Evolutionary conservation across 176 grass and related monocot species (phyloP), one percentile per base, ranked within the genome.

Genomic region (Paspalum notatum): DNA sequence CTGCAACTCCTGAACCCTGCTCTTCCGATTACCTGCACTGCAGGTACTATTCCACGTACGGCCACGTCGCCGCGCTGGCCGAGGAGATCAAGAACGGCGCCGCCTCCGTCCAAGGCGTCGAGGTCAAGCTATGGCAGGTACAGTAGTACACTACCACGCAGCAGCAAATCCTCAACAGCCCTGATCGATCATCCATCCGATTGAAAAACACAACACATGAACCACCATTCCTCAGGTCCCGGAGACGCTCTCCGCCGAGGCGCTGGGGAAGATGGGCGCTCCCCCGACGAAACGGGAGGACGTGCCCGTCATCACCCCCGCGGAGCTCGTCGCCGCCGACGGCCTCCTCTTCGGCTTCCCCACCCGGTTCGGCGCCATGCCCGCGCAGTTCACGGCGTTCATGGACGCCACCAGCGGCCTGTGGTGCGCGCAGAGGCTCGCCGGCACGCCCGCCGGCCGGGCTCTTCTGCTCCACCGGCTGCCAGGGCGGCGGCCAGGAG

Each of bases 1-100:
- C 32, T 2, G 32, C 32, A 32, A 32, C 32, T 32, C 32, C 32
- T 32, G 32, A 32, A 32, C 32, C 32, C 32, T 32, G 32, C 32
- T 32, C 2, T 2, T 32, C 32, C 32, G 32, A 32, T 32, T 32
- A 32, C 3, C 60, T 74, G 9, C 10, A n/a, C 7, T 78, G 8
- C 46, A 92, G 90, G 65, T 96, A 90, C 55, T 93, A 97, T 32
- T 97, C 93, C 25, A 97, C 84, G 49, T 97, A 97, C 41, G 93
- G 88, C 13, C 93, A 97, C 82, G 93, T 97, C 3, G 93, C 64
- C 8, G 87, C 90, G 66, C 85, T 97, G 26, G 90, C 93, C 18
- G 76, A 93, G 62, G 93, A 97, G 68, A 97, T 93, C 14, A 51
- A 83, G 62, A 93, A 89, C 32, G 90, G 93, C 17, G 90, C 83